A percentile compares a stretch with the other conserved stretches of the same genome.
Conservation (phyloP, 2,329 filamentous ascomycete genomes). For the Neofusicoccum sp. region DNA sequence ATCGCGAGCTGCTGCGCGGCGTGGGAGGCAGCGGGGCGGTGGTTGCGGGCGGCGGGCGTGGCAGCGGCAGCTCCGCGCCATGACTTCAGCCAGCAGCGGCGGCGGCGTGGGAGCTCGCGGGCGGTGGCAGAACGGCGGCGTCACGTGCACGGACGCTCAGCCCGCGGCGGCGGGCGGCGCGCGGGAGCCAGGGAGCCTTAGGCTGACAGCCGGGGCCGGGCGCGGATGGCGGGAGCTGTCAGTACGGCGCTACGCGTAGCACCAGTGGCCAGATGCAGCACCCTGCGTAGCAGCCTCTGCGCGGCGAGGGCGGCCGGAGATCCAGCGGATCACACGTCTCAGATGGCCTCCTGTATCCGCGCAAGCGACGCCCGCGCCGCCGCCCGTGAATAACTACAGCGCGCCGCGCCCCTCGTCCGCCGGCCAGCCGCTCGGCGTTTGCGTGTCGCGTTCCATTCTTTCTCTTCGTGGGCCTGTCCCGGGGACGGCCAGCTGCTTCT, state of each 20-base stretch:
- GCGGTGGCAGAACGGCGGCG: conserved; percentile 6
- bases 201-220: too few species aligned
- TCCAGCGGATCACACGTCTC: conserved; percentile 14
- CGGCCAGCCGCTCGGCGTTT: conserved; percentile 7
- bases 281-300: conserved; percentile 9
- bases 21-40: neutral
- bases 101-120: neutral
- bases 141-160: conserved; percentile 15
- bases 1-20: conserved; percentile 48
- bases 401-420: neutral
- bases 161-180: neutral
- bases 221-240: neutral
- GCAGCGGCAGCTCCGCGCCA: neutral
- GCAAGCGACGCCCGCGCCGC: conserved; percentile 8
- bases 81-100: conserved; percentile 22
- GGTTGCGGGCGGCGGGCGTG: neutral
- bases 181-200: neutral
- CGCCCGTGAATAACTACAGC: neutral
- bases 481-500: conserved; percentile 4
- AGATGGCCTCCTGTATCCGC: conserved; percentile 18
- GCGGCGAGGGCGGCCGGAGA: neutral
- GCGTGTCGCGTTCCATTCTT: neutral
- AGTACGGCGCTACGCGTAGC: conserved; percentile 1
- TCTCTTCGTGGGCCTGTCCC: conserved; percentile 8
- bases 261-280: neutral